Base-by-base conservation (phyloP, 768 basidiomycete genomes). In the Exidia glandulosa region DNA sequence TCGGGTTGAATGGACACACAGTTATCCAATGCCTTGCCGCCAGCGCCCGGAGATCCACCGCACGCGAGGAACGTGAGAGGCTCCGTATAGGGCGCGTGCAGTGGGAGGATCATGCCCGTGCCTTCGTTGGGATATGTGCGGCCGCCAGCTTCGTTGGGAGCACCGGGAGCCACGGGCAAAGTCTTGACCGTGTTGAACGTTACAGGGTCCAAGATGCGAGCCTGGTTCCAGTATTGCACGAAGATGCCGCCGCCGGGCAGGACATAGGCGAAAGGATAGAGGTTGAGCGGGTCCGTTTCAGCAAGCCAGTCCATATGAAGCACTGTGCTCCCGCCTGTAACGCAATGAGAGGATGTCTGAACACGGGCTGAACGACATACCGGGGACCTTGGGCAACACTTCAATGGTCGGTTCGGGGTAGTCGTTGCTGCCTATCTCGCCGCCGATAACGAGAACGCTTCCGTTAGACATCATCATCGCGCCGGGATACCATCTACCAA, bases 181-280 rank as follows among this genome's bases (percentile, higher is more conserved):
- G 50, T 58, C 57, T 61, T 63, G 58, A 83, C 69, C 0, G 88
- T 90, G 25, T 76, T 70, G 63, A 90, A 88, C 1, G 80, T 86
- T 12, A 68, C 73, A 0, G 85, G 82, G 60, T 90, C 79, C 29
- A 90, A 73, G 61, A 90, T 81, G 19, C 88, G 83, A 1, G 88
- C 89, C 69, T 90, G 86, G 62, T 91, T 90, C 73, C 83, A 90
- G 66, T 90, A 90, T 0, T 88, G 85, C 37, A 87, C 77, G 67
- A 90, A 90, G 65, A 91, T 72, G 33, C 78, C 77, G 1, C 81
- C 81, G 16, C 83, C 84, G 0, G 89, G 88, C 19, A 91, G 77
- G 6, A 89, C 77, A 59, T 85, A 70, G 34, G 90, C 71, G 75
- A 87, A 90, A 0, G 89, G 88, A 65, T 91, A 91, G 56, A 91